Percentiles rank a stretch among this genome's conserved stretches.
These are phyloP conservation scores for Pyrus communis DNA, from an alignment of 306 rosid genomes.

Conservation along the genomic window DNA sequence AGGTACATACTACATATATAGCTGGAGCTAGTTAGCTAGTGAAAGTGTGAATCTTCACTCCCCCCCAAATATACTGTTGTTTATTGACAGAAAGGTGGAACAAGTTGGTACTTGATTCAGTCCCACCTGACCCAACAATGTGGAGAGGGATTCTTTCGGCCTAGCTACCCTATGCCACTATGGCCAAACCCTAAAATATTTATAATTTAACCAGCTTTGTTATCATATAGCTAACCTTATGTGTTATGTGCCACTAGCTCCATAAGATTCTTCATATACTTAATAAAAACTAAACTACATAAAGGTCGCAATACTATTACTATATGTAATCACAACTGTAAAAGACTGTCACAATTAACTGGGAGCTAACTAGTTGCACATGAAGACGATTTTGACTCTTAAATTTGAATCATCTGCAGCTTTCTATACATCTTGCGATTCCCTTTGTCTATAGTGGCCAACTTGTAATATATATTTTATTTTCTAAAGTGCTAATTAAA, in stretches of 20 bases:
- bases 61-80: neutral
- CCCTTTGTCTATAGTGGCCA: neutral
- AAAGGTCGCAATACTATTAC: neutral
- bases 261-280: neutral
- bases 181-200: neutral
- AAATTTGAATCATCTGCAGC: neutral
- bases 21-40: neutral
- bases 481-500: neutral
- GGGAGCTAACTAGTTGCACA: neutral
- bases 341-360: neutral
- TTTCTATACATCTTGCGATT: neutral
- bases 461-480: neutral
- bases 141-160: neutral
- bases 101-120: neutral
- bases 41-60: neutral
- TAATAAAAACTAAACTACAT: neutral
- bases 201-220: neutral
- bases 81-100: neutral
- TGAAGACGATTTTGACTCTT: neutral
- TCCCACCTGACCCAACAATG: neutral
- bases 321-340: conserved; percentile 14
- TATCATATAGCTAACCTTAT: neutral
- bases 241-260: conserved; percentile 7
- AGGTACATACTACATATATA: neutral
- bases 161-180: conserved; percentile 4